These are phyloP conservation scores for Phytopythium vexans DNA, from an alignment of 352 stramenopile genomes.

Conservation along the genomic window DNA sequence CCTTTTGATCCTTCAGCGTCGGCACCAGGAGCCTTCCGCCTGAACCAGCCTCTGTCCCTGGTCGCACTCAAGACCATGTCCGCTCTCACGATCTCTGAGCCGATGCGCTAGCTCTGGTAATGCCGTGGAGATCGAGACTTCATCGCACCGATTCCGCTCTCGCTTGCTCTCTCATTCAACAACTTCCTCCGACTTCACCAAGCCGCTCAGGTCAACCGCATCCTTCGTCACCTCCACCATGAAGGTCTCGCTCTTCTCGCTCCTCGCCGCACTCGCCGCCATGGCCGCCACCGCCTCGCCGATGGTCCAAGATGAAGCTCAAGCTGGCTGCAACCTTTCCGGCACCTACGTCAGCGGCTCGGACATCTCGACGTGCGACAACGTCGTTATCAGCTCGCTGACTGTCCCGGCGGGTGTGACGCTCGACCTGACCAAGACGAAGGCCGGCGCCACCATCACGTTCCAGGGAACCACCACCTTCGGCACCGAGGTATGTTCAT, in stretches of 20 bases:
- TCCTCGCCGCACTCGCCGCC: slow-evolving; percentile 6
- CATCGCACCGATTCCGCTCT: background rate
- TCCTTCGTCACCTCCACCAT: slow-evolving; percentile 5
- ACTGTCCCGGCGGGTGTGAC: slow-evolving; percentile 24
- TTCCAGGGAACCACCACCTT: slow-evolving; percentile 38
- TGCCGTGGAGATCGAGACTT: no score
- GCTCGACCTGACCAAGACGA: slow-evolving; percentile 29
- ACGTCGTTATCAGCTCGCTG: slow-evolving; percentile 29
- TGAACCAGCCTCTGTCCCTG: no score
- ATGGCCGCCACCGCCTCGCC: slow-evolving; percentile 7
- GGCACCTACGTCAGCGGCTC: slow-evolving; percentile 25
- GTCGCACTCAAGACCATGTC: no score
- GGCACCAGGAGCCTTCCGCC: no score
- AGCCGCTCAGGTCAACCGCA: slow-evolving; percentile 2
- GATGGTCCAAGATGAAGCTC: slow-evolving; percentile 18
- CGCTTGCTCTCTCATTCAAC: no score
- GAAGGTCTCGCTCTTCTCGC: slow-evolving; percentile 13
- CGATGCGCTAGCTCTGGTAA: no score
- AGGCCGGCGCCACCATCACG: slow-evolving; percentile 25
- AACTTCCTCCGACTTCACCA: background rate
- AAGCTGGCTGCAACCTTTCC: slow-evolving; percentile 18
- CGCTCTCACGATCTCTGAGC: no score
- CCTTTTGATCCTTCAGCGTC: no score
- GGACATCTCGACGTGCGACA: slow-evolving; percentile 24
- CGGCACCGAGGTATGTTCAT: slow-evolving; percentile 8